Evolutionary conservation across 1,284 basidiomycete species (phyloP), one percentile per base, ranked within the genome.

Genomic region (Rhodotorula sp.): DNA sequence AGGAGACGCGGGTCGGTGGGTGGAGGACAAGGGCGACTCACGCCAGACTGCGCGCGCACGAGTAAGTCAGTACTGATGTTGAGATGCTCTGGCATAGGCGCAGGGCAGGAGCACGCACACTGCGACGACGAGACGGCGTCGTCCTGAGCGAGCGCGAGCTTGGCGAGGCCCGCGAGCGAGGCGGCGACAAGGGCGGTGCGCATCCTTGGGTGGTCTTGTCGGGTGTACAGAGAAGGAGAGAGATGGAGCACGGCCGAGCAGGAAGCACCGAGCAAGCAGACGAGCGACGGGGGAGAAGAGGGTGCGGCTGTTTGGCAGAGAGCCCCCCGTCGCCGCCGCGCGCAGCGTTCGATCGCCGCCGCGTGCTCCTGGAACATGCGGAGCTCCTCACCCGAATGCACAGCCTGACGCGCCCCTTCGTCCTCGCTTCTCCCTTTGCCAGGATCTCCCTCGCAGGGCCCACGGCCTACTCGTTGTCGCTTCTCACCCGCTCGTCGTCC

Each of bases 121-220:
- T 62, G 61, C 5, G 61, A 62, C 19, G 61, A 53, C 61, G 61
- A 62, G 61, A 62, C 61, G 50, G 32, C 22, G 5, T 29, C 29
- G 58, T 46, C 36, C 50, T 51, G 51, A 19, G 61, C 61, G 37
- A 39, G 37, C 12, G 50, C 61, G 61, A 53, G 19, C 21, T 37
- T n/a, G 50, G 39, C 48, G 37, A 41, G 34, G 25, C 48, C 61
- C 9, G n/a, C 27, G n/a, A 36, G 46, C 12, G 50, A 10, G 21
- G 48, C 36, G 3, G 61, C 19, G 50, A 32, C n/a, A 29, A 48
- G 5, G 15, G 54, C 25, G 56, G 50, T 37, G 19, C 55, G 36
- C 55, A 65, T 58, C 15, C 41, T 48, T 2, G 36, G 39, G 61
- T 27, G 25, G 34, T 44, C 9, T 27, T 6, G 61, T 29, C 21